Conservation (phyloP, 2,329 filamentous ascomycete species). For the Arthrobotrys sinensis region DNA sequence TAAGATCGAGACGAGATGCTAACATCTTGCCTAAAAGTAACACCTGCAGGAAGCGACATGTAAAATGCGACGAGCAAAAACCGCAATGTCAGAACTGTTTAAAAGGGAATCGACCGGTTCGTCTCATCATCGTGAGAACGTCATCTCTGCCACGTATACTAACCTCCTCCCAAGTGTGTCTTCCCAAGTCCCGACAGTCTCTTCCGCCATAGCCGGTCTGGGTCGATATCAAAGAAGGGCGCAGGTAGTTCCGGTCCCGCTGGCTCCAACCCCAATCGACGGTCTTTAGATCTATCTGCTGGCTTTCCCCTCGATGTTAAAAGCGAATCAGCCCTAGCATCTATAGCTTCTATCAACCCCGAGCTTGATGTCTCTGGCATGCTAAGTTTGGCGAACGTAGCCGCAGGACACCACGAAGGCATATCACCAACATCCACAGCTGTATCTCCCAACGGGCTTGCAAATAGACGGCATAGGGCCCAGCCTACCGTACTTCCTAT, state of each 20-base stretch:
- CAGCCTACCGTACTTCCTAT: constrained; percentile 54
- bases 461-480: constrained; percentile 49
- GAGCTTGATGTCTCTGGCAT: constrained; percentile 61
- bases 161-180: constrained; percentile 44
- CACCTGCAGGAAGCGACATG: constrained; percentile 63
- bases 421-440: constrained; percentile 56
- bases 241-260: constrained; percentile 34
- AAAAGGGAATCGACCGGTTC: constrained; percentile 61
- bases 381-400: constrained; percentile 58
- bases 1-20: constrained; percentile 53
- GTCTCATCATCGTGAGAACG: constrained; percentile 54
- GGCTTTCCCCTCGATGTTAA: constrained; percentile 55
- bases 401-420: constrained; percentile 58
- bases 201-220: constrained; percentile 64
- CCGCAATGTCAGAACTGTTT: constrained; percentile 63
- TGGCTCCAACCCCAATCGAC: constrained; percentile 50
- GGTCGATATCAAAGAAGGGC: constrained; percentile 60
- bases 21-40: constrained; percentile 60
- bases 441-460: constrained; percentile 58
- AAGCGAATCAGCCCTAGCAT: constrained; percentile 41
- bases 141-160: constrained; percentile 40
- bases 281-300: constrained; percentile 55
- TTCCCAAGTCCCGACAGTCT: constrained; percentile 60
- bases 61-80: constrained; percentile 65
- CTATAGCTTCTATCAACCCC: constrained; percentile 55